Percentiles rank a stretch among this genome's conserved stretches.
phyloP scores from a whole-genome alignment of 257 asterid genomes.

The Solanum peruvianum region DNA sequence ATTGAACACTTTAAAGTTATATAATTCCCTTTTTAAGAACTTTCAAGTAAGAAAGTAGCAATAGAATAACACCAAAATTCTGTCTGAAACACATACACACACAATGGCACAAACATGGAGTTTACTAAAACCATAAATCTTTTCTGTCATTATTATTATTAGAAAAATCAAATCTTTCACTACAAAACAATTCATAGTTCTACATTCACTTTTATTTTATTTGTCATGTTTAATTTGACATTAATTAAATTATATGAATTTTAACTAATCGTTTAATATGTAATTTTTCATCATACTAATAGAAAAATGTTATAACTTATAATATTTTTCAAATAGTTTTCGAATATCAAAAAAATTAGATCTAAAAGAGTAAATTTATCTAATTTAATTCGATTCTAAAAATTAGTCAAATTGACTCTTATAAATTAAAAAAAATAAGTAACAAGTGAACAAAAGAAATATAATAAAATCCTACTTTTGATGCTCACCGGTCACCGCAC shows the following conservation, averaged over 20 bases:
- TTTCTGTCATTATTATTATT: background rate
- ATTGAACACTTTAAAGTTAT: background rate
- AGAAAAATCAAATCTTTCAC: background rate
- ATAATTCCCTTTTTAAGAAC: background rate
- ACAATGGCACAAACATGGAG: background rate
- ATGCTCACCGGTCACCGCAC: background rate
- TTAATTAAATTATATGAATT: too few species aligned
- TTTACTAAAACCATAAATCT: background rate
- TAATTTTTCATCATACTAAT: too few species aligned
- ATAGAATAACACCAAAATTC: background rate
- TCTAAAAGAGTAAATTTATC: background rate
- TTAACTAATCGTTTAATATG: too few species aligned
- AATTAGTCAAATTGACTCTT: too few species aligned
- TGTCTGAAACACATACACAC: background rate
- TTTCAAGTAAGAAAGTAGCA: background rate
- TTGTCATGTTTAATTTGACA: too few species aligned
- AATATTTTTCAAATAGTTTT: too few species aligned
- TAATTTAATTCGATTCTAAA: fast-evolving
- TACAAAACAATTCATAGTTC: background rate
- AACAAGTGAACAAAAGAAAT: background rate
- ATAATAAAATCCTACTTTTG: background rate
- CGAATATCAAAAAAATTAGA: too few species aligned
- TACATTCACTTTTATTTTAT: too few species aligned
- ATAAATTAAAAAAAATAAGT: too few species aligned
- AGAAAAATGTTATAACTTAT: too few species aligned